Evolutionary conservation across 768 basidiomycete species (phyloP).

Genomic region (Pleurotus giganteus): DNA sequence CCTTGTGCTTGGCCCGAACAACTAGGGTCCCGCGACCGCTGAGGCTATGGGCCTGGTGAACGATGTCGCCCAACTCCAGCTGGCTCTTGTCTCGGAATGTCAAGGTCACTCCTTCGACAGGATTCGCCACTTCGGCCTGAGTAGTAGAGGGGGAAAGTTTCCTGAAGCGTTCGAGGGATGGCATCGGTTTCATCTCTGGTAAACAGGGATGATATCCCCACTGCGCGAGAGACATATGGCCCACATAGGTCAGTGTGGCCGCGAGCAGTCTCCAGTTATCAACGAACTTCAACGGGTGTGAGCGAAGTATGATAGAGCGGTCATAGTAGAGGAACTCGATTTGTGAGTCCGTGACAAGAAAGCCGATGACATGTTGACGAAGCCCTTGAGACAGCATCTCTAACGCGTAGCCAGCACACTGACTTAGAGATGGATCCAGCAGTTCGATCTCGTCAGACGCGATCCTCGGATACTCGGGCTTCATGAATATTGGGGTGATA

Average conservation of each 20-base stretch:
- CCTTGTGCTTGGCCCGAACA: neutral
- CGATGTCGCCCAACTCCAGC: neutral
- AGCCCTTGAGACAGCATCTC: slow-evolving; percentile 21
- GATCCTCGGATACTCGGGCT: too few species aligned
- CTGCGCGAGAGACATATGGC: neutral
- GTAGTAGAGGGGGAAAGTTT: neutral
- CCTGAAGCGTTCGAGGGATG: neutral
- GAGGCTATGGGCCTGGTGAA: neutral
- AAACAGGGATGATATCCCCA: neutral
- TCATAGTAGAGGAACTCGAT: slow-evolving; percentile 20
- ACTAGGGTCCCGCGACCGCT: neutral
- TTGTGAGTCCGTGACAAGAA: slow-evolving; percentile 13
- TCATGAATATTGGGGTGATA: too few species aligned
- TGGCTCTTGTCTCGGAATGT: neutral
- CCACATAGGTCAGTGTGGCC: neutral
- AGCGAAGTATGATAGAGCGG: slow-evolving; percentile 16
- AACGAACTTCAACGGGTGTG: slow-evolving; percentile 12
- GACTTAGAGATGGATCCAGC: neutral
- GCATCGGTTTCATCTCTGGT: neutral
- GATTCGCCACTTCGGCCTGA: neutral
- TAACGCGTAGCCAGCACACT: slow-evolving; percentile 24
- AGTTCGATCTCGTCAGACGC: neutral
- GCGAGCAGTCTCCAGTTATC: slow-evolving; percentile 4
- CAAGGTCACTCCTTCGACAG: neutral
- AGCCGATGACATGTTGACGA: slow-evolving; percentile 18